Percentiles rank a stretch among this genome's conserved stretches.
Evolutionary conservation across 345 rosid species (phyloP).

Genomic region (Salix exigua): DNA sequence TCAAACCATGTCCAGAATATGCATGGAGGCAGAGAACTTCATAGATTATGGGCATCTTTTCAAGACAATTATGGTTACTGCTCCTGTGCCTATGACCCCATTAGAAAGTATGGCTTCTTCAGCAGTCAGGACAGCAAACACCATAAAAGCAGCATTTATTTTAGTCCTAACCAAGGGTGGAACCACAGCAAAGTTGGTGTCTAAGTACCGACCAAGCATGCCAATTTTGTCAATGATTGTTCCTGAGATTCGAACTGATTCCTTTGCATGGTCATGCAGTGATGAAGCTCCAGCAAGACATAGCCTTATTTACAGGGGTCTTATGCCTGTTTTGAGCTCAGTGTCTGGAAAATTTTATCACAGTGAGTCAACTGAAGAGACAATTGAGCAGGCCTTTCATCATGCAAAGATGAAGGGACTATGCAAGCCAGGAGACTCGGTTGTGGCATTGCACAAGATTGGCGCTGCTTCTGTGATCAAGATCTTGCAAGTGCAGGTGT

Average conservation of each 20-base stretch:
- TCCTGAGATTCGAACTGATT: conserved; percentile 24
- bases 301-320: conserved; percentile 30
- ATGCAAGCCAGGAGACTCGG: conserved; percentile 32
- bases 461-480: conserved; percentile 27
- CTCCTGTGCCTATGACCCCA: conserved; percentile 39
- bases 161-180: conserved; percentile 37
- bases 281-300: conserved; percentile 37
- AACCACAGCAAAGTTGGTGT: conserved; percentile 32
- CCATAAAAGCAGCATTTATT: conserved; percentile 25
- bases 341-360: conserved; percentile 15
- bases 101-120: conserved; percentile 39
- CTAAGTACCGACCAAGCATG: conserved; percentile 33
- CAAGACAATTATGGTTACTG: conserved; percentile 24
- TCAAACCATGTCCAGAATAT: conserved; percentile 34
- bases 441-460: conserved; percentile 34
- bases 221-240: conserved; percentile 34
- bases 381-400: conserved; percentile 15
- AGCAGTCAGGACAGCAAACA: conserved; percentile 36
- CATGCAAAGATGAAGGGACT: conserved; percentile 25
- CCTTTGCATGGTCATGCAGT: conserved; percentile 32
- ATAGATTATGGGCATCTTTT: conserved; percentile 28
- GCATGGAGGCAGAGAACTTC: conserved; percentile 31
- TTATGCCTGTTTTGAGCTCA: conserved; percentile 26
- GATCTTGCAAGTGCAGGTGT: conserved; percentile 17
- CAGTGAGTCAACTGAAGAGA: conserved; percentile 25